phyloP scores from a whole-genome alignment of 768 basidiomycete species.

The Leccinum subtestaceum region DNA sequence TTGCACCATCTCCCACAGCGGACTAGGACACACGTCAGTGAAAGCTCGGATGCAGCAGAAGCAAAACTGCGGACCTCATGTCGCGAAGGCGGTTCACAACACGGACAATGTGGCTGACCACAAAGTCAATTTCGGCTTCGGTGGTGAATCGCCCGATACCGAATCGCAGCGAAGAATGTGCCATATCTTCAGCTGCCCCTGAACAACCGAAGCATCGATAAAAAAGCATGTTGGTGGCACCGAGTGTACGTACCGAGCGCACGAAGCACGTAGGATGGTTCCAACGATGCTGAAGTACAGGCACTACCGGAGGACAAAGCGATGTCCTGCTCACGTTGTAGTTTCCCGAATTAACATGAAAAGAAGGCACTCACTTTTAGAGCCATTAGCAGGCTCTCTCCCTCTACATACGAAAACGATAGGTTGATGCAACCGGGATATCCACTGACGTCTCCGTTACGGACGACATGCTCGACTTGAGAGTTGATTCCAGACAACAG shows the following conservation, averaged over 20 bases:
- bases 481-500: conserved; percentile 79
- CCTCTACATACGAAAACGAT: conserved; percentile 95
- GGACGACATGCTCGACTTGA: conserved; percentile 84
- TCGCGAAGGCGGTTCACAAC: conserved; percentile 89
- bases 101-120: conserved; percentile 79
- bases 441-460: conserved; percentile 89
- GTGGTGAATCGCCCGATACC: conserved; percentile 98
- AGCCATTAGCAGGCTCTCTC: conserved; percentile 96
- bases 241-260: conserved; percentile 67
- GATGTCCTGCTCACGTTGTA: conserved; percentile 61
- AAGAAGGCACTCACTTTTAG: conserved; percentile 62
- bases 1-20: conserved; percentile 99
- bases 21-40: conserved; percentile 43
- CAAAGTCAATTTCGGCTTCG: conserved; percentile 94
- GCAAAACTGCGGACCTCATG: conserved; percentile 64
- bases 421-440: conserved; percentile 97
- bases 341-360: conserved; percentile 2
- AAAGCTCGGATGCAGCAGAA: conserved; percentile 2
- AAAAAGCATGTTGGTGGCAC: not conserved
- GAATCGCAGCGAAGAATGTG: conserved; percentile 95
- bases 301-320: conserved; percentile 97
- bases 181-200: conserved; percentile 98
- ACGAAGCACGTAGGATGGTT: conserved; percentile 96
- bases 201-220: not conserved
- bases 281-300: conserved; percentile 96